Percentiles rank a stretch among this genome's conserved stretches.
Conservation (phyloP, 164 flowering plant species). For the Magnolia kwangsiensis region DNA sequence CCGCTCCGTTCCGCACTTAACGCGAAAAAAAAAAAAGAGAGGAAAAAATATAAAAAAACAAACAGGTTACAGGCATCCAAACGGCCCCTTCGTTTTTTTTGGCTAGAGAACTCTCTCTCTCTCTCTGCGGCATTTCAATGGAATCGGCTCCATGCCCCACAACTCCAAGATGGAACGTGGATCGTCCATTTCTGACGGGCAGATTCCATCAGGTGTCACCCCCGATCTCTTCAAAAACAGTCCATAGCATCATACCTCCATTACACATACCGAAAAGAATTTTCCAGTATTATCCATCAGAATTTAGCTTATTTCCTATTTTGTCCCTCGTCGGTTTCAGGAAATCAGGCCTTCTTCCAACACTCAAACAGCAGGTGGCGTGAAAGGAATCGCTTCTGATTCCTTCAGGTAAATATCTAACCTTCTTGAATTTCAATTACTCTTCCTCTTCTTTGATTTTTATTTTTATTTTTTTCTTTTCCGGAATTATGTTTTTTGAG, state of each 20-base stretch:
- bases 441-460: no score
- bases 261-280: no score
- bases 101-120: neutral
- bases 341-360: conserved; percentile 20
- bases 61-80: no score
- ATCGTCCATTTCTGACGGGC: conserved; percentile 83
- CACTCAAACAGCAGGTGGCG: conserved; percentile 34
- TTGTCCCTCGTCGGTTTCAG: neutral
- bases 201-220: conserved; percentile 63
- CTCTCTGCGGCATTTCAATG: conserved; percentile 10
- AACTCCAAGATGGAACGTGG: conserved; percentile 75
- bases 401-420: conserved; percentile 40
- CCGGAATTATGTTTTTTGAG: no score
- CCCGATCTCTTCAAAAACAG: neutral
- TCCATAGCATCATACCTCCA: no score
- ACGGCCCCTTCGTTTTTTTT: no score
- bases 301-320: neutral
- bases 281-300: no score
- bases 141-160: conserved; percentile 35
- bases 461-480: no score
- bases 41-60: no score
- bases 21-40: no score
- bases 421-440: neutral
- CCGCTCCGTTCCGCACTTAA: no score
- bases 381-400: conserved; percentile 35